phyloP scores from a whole-genome alignment of 306 rosid genomes.

The Leucaena leucocephala region DNA sequence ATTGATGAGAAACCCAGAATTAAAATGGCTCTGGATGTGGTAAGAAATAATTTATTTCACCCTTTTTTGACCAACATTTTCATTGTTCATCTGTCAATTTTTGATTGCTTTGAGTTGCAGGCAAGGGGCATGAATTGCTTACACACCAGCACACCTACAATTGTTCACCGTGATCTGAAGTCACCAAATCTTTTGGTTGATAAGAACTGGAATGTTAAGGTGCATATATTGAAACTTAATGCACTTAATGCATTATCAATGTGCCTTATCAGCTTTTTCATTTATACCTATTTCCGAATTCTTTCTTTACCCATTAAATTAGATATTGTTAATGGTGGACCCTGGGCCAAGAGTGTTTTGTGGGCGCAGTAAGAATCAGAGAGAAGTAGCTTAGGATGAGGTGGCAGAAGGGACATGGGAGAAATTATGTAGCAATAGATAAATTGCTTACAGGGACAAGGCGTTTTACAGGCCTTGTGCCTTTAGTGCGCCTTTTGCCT shows the following conservation, averaged over 20 bases:
- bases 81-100: constrained; percentile 33
- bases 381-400: neutral
- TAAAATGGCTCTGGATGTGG: constrained; percentile 99
- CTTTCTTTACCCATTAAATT: constrained; percentile 14
- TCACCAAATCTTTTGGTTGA: constrained; percentile 98
- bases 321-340: constrained; percentile 23
- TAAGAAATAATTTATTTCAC: constrained; percentile 44
- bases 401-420: neutral
- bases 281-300: constrained; percentile 28
- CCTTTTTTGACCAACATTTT: constrained; percentile 26
- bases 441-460: neutral
- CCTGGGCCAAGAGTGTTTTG: neutral
- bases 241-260: constrained; percentile 25
- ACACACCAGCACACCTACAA: constrained; percentile 86
- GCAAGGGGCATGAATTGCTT: too few relatives aligned
- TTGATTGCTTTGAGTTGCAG: constrained; percentile 42
- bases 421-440: neutral
- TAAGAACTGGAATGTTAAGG: constrained; percentile 98
- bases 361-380: neutral
- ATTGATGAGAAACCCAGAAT: constrained; percentile 89
- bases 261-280: constrained; percentile 17
- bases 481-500: neutral
- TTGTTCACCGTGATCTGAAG: constrained; percentile 97
- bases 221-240: constrained; percentile 46
- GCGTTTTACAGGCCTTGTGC: neutral